Evolutionary conservation across 2,329 filamentous ascomycete genomes (phyloP).

Genomic region (Aspergillus eucalypticola): DNA sequence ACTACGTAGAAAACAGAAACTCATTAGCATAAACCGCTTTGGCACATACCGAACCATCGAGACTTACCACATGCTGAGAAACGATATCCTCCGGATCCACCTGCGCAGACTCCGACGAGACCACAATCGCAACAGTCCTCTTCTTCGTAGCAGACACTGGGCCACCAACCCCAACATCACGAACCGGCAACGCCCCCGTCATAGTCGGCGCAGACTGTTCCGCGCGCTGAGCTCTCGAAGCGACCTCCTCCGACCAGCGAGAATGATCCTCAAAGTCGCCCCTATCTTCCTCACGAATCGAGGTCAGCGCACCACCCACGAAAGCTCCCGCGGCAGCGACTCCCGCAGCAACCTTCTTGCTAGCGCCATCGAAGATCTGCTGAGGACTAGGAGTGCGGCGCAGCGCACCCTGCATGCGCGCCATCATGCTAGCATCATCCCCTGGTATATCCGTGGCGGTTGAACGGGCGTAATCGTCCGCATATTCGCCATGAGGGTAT

Average conservation of each 20-base stretch:
- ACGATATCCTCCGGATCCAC: constrained; percentile 59
- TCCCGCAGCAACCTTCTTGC: constrained; percentile 76
- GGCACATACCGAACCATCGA: not conserved
- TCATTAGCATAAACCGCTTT: constrained; percentile 13
- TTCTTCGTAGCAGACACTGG: constrained; percentile 44
- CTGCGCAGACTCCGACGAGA: constrained; percentile 72
- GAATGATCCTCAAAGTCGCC: constrained; percentile 81
- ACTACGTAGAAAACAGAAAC: constrained; percentile 49
- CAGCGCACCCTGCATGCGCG: constrained; percentile 77
- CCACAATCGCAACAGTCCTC: constrained; percentile 83
- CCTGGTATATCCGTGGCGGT: constrained; percentile 36
- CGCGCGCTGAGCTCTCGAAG: constrained; percentile 56
- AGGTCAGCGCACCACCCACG: constrained; percentile 77
- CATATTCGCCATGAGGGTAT: constrained; percentile 31
- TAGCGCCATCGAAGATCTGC: constrained; percentile 81
- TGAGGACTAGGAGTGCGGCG: constrained; percentile 82
- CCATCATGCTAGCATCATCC: constrained; percentile 64
- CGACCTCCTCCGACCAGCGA: constrained; percentile 88
- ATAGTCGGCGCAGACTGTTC: constrained; percentile 33
- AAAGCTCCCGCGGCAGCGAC: constrained; percentile 80
- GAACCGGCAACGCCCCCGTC: constrained; percentile 35
- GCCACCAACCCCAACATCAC: constrained; percentile 32
- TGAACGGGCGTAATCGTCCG: constrained; percentile 36
- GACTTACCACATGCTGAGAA: constrained; percentile 78
- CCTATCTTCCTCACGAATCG: constrained; percentile 81